Conservation (phyloP, 2,329 filamentous ascomycete genomes). For the Stagonosporopsis rhizophila region DNA sequence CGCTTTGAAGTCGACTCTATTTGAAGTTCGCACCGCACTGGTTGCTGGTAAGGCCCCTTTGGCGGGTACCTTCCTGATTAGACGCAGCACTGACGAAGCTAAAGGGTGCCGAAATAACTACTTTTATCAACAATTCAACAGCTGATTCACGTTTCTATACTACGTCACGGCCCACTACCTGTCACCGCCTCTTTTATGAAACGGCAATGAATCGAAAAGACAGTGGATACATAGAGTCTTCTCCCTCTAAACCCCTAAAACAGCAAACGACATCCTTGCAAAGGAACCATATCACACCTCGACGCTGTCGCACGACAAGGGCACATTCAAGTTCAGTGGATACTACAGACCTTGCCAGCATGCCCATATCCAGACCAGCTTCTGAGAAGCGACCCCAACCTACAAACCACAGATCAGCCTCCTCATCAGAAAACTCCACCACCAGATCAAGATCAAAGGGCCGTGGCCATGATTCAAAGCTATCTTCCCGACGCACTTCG, state of each 20-base stretch:
- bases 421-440: constrained; percentile 40
- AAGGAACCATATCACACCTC: constrained; percentile 36
- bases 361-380: constrained; percentile 19
- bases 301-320: constrained; percentile 26
- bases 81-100: constrained; percentile 31
- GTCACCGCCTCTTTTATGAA: constrained; percentile 29
- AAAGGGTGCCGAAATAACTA: constrained; percentile 35
- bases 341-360: background rate
- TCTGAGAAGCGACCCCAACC: constrained; percentile 38
- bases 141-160: constrained; percentile 9
- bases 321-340: constrained; percentile 13
- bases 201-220: constrained; percentile 45
- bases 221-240: constrained; percentile 42
- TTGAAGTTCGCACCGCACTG: constrained; percentile 30
- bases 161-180: constrained; percentile 26
- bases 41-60: constrained; percentile 39
- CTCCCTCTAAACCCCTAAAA: constrained; percentile 26
- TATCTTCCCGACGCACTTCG: constrained; percentile 47
- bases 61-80: constrained; percentile 30
- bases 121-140: constrained; percentile 30
- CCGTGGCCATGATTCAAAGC: constrained; percentile 39
- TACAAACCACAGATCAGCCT: constrained; percentile 37
- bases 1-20: constrained; percentile 13
- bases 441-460: constrained; percentile 34
- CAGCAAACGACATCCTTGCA: constrained; percentile 24